Evolutionary conservation across 2,329 filamentous ascomycete genomes (phyloP).

Genomic region (Aspergillus ustus): DNA sequence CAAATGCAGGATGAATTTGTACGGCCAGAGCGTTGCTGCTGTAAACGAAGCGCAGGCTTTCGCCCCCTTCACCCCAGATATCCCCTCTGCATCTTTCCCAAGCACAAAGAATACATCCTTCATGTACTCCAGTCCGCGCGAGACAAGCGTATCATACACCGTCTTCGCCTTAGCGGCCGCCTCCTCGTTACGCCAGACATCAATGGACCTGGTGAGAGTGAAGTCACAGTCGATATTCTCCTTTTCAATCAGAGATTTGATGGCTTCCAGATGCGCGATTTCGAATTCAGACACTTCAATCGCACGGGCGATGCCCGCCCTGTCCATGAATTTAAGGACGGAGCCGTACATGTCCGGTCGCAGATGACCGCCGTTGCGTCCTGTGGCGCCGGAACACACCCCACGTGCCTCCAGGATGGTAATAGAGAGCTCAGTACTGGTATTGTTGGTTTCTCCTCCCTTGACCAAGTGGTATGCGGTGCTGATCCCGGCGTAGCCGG

Average conservation of each 20-base stretch:
- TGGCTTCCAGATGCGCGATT: constrained; percentile 41
- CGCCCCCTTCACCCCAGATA: constrained; percentile 46
- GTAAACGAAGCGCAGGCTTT: constrained; percentile 39
- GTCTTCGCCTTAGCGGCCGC: constrained; percentile 29
- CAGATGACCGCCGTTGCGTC: constrained; percentile 51
- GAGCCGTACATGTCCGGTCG: constrained; percentile 48
- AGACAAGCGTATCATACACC: constrained; percentile 34
- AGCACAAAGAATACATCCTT: constrained; percentile 34
- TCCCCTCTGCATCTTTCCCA: constrained; percentile 34
- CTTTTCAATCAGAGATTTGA: constrained; percentile 44
- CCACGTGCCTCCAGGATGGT: constrained; percentile 46
- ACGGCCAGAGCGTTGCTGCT: constrained; percentile 58
- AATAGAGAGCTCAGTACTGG: constrained; percentile 26
- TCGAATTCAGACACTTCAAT: constrained; percentile 47
- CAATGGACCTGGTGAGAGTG: constrained; percentile 42
- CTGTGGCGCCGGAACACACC: constrained; percentile 49
- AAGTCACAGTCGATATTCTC: constrained; percentile 53
- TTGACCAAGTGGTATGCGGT: constrained; percentile 47
- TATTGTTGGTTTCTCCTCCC: constrained; percentile 16
- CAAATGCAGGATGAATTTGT: constrained; percentile 77
- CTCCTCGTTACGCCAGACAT: constrained; percentile 44
- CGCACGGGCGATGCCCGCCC: constrained; percentile 40
- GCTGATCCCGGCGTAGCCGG: constrained; percentile 51
- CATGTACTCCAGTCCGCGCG: constrained; percentile 29
- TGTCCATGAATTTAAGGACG: constrained; percentile 37